Percentiles rank a stretch among this genome's conserved stretches.
These are phyloP conservation scores for Centella asiatica DNA, from an alignment of 129 eudicot species.

Conservation along the genomic window DNA sequence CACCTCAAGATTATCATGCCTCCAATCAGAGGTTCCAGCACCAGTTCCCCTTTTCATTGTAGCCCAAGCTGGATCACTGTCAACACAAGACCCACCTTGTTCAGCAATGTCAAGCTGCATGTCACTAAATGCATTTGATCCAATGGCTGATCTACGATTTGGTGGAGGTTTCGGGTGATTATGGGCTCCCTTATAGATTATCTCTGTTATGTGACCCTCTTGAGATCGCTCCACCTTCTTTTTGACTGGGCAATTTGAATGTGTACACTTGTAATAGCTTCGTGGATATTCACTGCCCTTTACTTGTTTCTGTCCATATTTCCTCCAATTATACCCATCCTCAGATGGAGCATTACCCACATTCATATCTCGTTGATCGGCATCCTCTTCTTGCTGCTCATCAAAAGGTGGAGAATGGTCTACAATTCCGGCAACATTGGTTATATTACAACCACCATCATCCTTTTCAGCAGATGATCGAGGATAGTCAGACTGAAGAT, in stretches of 20 bases:
- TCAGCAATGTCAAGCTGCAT: conserved; percentile 40
- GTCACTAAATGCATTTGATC: conserved; percentile 36
- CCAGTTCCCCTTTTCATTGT: conserved; percentile 29
- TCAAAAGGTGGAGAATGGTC: conserved; percentile 47
- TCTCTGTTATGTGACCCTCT: conserved; percentile 82
- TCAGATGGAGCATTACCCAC: conserved; percentile 45
- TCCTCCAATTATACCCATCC: conserved; percentile 88
- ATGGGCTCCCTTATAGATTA: conserved; percentile 77
- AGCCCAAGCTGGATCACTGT: conserved; percentile 42
- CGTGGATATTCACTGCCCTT: conserved; percentile 90
- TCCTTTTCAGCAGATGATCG: conserved; percentile 19
- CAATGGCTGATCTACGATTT: conserved; percentile 42
- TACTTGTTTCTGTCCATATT: conserved; percentile 92
- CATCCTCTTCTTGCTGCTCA: conserved; percentile 43
- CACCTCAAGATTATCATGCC: conserved; percentile 49
- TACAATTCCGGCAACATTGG: conserved; percentile 18
- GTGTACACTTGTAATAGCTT: conserved; percentile 90
- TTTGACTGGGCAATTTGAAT: conserved; percentile 69
- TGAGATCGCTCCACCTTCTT: conserved; percentile 79
- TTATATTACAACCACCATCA: conserved; percentile 16
- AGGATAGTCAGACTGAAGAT: conserved; percentile 24
- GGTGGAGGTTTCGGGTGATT: conserved; percentile 72
- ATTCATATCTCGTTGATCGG: conserved; percentile 44
- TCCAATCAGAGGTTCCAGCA: conserved; percentile 33
- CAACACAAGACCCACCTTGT: conserved; percentile 38